phyloP scores from a whole-genome alignment of 345 rosid species.

The Barbarea vulgaris region DNA sequence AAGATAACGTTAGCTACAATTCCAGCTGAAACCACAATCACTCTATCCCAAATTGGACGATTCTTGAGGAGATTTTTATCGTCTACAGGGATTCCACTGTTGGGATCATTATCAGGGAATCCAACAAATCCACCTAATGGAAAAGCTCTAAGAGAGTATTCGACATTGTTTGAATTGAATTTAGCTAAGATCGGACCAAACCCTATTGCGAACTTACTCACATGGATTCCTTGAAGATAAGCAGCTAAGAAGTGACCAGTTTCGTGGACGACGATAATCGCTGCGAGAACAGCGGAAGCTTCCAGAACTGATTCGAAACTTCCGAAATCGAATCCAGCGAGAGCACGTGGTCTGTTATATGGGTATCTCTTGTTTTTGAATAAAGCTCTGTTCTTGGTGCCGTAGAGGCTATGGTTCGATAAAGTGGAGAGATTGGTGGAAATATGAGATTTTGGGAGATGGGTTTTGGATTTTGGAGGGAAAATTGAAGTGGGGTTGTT shows the following conservation, averaged over 20 bases:
- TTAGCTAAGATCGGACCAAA: conserved; percentile 94
- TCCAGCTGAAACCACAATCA: conserved; percentile 87
- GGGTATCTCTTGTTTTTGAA: conserved; percentile 33
- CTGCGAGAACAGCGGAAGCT: conserved; percentile 84
- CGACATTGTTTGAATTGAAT: conserved; percentile 82
- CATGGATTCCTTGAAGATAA: conserved; percentile 85
- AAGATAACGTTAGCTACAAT: conserved; percentile 83
- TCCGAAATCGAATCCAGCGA: conserved; percentile 68
- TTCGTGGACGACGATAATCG: conserved; percentile 89
- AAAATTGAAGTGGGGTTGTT: conserved; percentile 39
- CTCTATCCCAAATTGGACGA: conserved; percentile 81
- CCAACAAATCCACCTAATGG: conserved; percentile 97
- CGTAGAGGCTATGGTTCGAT: conserved; percentile 12
- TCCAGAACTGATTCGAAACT: conserved; percentile 75
- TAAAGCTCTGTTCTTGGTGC: conserved; percentile 33
- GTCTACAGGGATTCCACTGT: conserved; percentile 75
- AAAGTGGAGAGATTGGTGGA: conserved; percentile 22
- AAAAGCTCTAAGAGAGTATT: conserved; percentile 86
- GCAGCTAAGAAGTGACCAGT: conserved; percentile 95
- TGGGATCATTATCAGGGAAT: conserved; percentile 95
- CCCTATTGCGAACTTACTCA: conserved; percentile 91
- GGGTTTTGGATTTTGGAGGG: conserved; percentile 51
- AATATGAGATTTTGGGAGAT: conserved; percentile 49
- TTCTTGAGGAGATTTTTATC: conserved; percentile 84
- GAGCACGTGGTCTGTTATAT: conserved; percentile 53